Evolutionary conservation across 2,329 filamentous ascomycete genomes (phyloP).

Genomic region (Trichoderma breve): DNA sequence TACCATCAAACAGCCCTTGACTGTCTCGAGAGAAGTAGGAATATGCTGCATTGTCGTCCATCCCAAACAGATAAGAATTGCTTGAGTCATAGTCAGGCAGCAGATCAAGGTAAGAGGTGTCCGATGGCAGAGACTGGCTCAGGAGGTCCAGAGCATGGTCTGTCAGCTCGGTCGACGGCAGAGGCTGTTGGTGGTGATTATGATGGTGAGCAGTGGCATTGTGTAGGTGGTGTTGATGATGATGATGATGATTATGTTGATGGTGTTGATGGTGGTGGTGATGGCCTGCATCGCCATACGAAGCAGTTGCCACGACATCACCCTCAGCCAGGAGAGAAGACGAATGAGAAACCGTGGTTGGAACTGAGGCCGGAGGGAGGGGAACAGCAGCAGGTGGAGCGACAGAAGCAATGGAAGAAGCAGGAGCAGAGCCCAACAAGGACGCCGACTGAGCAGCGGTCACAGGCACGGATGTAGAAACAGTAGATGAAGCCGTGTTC

Average conservation of each 20-base stretch:
- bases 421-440: neutral
- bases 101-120: constrained; percentile 40
- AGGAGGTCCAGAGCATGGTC: constrained; percentile 36
- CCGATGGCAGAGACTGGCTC: constrained; percentile 28
- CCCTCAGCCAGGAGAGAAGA: neutral
- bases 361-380: neutral
- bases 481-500: constrained; percentile 13
- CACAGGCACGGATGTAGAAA: neutral
- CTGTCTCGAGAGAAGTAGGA: neutral
- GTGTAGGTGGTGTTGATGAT: neutral
- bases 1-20: constrained; percentile 7
- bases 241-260: neutral
- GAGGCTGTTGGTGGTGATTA: neutral
- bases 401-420: neutral
- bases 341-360: neutral
- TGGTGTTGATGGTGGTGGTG: neutral
- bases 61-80: constrained; percentile 21
- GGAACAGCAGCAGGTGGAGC: neutral
- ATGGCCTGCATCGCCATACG: neutral
- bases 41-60: neutral
- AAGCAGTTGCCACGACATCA: neutral
- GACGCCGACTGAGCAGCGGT: neutral
- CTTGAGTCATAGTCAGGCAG: constrained; percentile 23
- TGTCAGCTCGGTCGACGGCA: constrained; percentile 26
- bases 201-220: neutral